Evolutionary conservation across 2,329 filamentous ascomycete genomes (phyloP).

Genomic region (Fusarium ramigenum): DNA sequence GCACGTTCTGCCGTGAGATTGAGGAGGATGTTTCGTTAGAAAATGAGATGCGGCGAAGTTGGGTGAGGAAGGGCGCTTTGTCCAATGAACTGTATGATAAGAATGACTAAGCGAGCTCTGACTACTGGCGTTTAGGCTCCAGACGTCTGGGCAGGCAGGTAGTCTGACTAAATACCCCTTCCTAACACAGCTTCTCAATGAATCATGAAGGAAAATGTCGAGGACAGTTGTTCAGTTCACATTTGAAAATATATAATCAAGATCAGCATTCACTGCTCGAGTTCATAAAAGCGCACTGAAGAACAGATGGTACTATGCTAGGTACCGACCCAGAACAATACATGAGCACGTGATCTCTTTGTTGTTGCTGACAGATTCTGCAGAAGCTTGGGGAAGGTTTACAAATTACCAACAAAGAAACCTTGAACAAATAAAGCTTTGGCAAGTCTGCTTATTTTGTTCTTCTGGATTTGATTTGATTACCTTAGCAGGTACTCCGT

Average conservation of each 20-base stretch:
- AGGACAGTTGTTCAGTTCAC: not conserved
- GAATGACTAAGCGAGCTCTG: slow-evolving; percentile 26
- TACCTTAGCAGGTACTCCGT: not conserved
- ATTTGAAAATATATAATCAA: not conserved
- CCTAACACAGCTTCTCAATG: not conserved
- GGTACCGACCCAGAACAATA: not conserved
- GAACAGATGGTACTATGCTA: not conserved
- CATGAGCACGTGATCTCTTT: not conserved
- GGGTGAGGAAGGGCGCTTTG: slow-evolving; percentile 22
- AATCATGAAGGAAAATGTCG: not conserved
- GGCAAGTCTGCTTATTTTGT: not conserved
- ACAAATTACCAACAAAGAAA: not conserved
- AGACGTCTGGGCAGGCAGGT: not conserved
- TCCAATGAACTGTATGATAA: not conserved
- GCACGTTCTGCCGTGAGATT: slow-evolving; percentile 55
- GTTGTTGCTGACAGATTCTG: not conserved
- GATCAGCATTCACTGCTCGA: not conserved
- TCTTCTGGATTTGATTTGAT: not conserved
- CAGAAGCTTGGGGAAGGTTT: not conserved
- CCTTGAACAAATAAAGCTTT: not conserved
- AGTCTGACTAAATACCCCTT: not conserved
- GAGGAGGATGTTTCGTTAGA: slow-evolving; percentile 40
- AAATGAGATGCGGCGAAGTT: slow-evolving; percentile 28
- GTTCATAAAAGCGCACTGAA: not conserved
- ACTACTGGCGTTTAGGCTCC: not conserved